Evolutionary conservation across 164 flowering plant genomes (phyloP).

Genomic region (Tetrastigma voinierianum): DNA sequence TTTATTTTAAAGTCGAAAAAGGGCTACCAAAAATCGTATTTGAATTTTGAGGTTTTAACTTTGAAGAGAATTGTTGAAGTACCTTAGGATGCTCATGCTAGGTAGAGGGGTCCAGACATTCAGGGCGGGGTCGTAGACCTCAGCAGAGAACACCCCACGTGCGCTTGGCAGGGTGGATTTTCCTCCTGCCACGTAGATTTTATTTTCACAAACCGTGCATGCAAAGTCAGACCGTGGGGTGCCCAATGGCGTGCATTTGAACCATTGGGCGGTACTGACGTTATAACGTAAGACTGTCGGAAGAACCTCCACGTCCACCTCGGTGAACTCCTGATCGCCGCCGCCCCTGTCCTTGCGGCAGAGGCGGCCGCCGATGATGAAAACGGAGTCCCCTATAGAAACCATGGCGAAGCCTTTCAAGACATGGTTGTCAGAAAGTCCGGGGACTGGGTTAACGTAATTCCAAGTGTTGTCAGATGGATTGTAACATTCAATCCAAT

Average conservation of each 20-base stretch:
- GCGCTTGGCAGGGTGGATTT: slow-evolving; percentile 29
- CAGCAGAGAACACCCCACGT: slow-evolving; percentile 42
- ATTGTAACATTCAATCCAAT: slow-evolving; percentile 44
- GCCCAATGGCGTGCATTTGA: slow-evolving; percentile 34
- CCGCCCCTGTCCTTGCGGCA: slow-evolving; percentile 19
- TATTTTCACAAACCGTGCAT: slow-evolving; percentile 38
- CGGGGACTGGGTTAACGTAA: slow-evolving; percentile 33
- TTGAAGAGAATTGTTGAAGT: too few relatives aligned
- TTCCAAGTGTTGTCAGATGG: slow-evolving; percentile 47
- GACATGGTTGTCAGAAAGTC: slow-evolving; percentile 30
- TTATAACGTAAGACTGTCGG: slow-evolving; percentile 31
- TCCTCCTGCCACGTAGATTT: slow-evolving; percentile 65
- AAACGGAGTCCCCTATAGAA: slow-evolving; percentile 32
- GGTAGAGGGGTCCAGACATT: slow-evolving; percentile 46
- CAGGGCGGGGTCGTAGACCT: slow-evolving; percentile 39
- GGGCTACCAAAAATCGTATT: too few relatives aligned
- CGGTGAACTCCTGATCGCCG: slow-evolving; percentile 13
- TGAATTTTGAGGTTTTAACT: too few relatives aligned
- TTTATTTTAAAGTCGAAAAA: too few relatives aligned
- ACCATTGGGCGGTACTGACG: slow-evolving; percentile 28
- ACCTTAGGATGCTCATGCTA: slow-evolving; percentile 43
- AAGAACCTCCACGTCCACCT: slow-evolving; percentile 25
- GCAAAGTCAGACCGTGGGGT: slow-evolving; percentile 53
- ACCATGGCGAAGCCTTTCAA: slow-evolving; percentile 59
- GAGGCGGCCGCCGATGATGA: slow-evolving; percentile 48